A percentile compares a stretch with the other conserved stretches of the same genome.
Conservation (phyloP, 306 rosid species). For the Medicago ruthenica region DNA sequence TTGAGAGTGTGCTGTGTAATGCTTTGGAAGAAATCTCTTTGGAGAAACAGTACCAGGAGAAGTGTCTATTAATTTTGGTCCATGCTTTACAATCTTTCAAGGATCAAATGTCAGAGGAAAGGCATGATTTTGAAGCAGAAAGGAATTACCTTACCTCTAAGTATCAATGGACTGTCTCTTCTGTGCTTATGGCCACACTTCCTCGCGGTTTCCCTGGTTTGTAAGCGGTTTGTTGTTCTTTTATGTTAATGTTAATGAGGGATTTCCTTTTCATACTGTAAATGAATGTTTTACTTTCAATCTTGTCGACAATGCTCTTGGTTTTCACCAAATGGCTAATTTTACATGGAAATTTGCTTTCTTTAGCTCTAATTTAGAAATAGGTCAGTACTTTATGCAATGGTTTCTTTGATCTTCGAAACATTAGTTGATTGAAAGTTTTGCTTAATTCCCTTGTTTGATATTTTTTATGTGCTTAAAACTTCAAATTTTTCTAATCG, state of each 20-base stretch:
- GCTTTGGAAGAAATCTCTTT: constrained; percentile 80
- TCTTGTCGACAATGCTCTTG: constrained; percentile 16
- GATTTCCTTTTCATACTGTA: constrained; percentile 17
- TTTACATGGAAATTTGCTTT: constrained; percentile 13
- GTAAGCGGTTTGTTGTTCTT: constrained; percentile 32
- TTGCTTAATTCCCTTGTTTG: constrained; percentile 10
- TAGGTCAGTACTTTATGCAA: constrained; percentile 12
- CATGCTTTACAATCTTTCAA: constrained; percentile 74
- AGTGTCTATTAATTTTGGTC: constrained; percentile 70
- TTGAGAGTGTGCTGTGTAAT: constrained; percentile 63
- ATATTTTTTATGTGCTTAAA: constrained; percentile 22
- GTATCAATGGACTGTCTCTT: constrained; percentile 74
- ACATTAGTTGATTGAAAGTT: constrained; percentile 27
- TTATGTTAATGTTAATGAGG: constrained; percentile 12
- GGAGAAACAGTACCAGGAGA: constrained; percentile 86
- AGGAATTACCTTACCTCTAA: constrained; percentile 63
- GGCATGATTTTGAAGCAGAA: constrained; percentile 52
- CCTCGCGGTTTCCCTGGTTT: constrained; percentile 88
- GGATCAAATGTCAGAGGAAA: constrained; percentile 59
- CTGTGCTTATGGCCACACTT: constrained; percentile 83
- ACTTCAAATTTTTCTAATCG: not conserved
- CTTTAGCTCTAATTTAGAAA: constrained; percentile 20
- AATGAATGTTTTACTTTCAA: constrained; percentile 22
- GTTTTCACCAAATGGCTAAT: constrained; percentile 22
- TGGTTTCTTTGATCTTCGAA: constrained; percentile 17